Conservation (phyloP, 1,139 yeast genomes). For the Nematodospora anomalae region DNA sequence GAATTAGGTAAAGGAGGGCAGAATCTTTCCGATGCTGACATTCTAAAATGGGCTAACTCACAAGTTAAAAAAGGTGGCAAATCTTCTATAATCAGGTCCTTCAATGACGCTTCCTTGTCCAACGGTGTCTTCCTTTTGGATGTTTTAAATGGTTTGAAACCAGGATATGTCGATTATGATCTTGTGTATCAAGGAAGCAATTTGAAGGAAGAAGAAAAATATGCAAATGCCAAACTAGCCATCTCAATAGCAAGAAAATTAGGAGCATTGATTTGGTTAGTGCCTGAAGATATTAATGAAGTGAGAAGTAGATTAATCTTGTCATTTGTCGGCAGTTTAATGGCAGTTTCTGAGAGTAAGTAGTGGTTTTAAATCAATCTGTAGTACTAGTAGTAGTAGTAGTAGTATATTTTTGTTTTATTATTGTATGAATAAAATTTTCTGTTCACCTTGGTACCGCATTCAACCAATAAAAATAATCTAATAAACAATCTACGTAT, state of each 20-base stretch:
- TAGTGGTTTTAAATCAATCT: not conserved
- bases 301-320: constrained; percentile 90
- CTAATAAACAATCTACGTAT: not conserved
- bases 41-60: constrained; percentile 89
- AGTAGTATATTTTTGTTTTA: too few species aligned
- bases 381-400: too few species aligned
- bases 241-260: constrained; percentile 97
- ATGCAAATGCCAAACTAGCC: constrained; percentile 94
- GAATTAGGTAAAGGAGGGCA: constrained; percentile 60
- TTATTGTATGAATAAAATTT: not conserved
- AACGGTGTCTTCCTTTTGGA: constrained; percentile 83
- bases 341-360: constrained; percentile 47
- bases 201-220: constrained; percentile 69
- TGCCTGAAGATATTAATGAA: constrained; percentile 98
- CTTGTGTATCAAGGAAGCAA: constrained; percentile 76
- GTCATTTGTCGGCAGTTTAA: constrained; percentile 92
- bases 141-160: constrained; percentile 88
- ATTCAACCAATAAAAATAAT: not conserved
- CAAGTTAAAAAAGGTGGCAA: constrained; percentile 86
- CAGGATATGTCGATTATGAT: constrained; percentile 96
- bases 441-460: not conserved
- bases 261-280: constrained; percentile 97
- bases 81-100: constrained; percentile 65
- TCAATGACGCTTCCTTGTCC: constrained; percentile 76
- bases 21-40: constrained; percentile 74